Base-by-base conservation (phyloP, 139 green algal species). In the Chlamydomonas eustigma region DNA sequence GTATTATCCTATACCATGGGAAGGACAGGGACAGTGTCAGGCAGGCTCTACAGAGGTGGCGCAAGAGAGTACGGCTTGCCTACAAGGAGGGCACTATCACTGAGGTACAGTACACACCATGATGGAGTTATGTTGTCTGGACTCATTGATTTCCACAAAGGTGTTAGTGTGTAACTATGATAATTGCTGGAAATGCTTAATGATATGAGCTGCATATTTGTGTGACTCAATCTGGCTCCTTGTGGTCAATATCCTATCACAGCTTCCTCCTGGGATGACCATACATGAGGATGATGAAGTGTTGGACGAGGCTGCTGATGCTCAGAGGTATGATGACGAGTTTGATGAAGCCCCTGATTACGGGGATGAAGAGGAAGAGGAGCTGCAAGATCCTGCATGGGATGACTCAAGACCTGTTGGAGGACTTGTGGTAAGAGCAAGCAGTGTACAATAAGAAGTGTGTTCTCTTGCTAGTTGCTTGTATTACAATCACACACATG, bases 1-100 rank as follows among this genome's bases (percentile, higher is more conserved):
- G 81, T 28, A 84, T 95, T 4, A 66, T 91, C 2, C 79, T 84
- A 1, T 97, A 95, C 87, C 92, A 97, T 80, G 94, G 94, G 51
- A 85, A 85, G 34, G 80, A 89, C 39, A 81, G 90, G 28, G 71
- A 69, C 39, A 34, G 81, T 34, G 39, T 92, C 31, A 5, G 68
- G 5, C 12, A 76, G 50, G 31, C 22, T 31, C 71, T 76, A 8
- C 18, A 33, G 28, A 8, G 39, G 77, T 85, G 70, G 51, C 83
- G 69, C 32, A 35, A 0, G n/a, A 83, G 69, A 75, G 66, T 39
- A 2, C 24, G 66, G 63, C 37, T 34, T 33, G 66, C 35, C 22
- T 28, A 66, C 24, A 69, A 76, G 39, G 76, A 71, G 76, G 65
- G 68, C 6, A 58, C 4, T 4, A 58, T 75, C 68, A 75, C 4